A percentile compares a stretch with the other conserved stretches of the same genome.
Evolutionary conservation across 2,329 filamentous ascomycete genomes (phyloP).

Genomic region (Colletotrichum australisinense): DNA sequence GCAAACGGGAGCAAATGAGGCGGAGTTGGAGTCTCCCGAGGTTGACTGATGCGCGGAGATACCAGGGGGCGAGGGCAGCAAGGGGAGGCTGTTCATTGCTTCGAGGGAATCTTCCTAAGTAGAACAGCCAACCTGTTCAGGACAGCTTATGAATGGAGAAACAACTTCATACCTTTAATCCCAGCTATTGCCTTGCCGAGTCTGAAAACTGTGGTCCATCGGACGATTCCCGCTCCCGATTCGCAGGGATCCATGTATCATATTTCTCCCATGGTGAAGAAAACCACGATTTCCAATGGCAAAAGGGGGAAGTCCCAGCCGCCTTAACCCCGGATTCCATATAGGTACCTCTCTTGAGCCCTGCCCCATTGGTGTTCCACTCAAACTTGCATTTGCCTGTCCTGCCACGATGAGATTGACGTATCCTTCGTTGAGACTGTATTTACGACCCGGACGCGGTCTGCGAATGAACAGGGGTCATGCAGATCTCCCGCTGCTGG

Average conservation of each 20-base stretch:
- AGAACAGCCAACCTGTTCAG: neutral
- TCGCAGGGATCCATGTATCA: neutral
- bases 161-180: neutral
- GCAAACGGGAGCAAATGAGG: neutral
- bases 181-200: neutral
- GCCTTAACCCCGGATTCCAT: neutral
- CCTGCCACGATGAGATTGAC: neutral
- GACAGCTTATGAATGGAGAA: neutral
- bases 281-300: neutral
- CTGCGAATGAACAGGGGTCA: neutral
- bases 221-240: neutral
- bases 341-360: neutral
- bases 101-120: neutral
- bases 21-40: neutral
- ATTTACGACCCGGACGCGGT: neutral
- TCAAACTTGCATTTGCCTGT: neutral
- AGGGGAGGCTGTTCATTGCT: neutral
- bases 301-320: neutral
- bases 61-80: neutral
- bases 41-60: neutral
- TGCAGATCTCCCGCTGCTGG: slow-evolving; percentile 37
- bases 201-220: neutral
- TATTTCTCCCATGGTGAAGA: neutral
- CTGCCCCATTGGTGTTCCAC: neutral
- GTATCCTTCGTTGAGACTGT: neutral